Evolutionary conservation across 2,329 filamentous ascomycete genomes (phyloP), one percentile per base, ranked within the genome.

Genomic region (Didymella arachidicola): DNA sequence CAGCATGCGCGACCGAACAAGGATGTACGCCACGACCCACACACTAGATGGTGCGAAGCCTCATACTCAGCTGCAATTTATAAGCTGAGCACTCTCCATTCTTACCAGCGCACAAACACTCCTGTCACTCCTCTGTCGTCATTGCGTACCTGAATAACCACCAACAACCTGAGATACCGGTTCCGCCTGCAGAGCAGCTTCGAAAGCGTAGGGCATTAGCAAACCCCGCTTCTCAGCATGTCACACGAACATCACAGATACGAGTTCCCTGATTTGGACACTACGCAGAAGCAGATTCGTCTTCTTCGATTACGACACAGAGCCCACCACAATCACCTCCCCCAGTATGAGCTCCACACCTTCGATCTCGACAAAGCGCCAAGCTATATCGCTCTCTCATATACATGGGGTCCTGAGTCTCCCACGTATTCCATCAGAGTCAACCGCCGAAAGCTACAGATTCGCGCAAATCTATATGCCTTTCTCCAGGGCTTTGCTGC

Each of bases 301-400:
- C 32, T 49, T 38, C 32, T 49, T 38, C 46, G 32, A 11, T 14
- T 49, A 16, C 46, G 46, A 27, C 46, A 49, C 46, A 49, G 46
- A 18, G 46, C 32, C 5, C 46, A 27, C 22, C 19, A 49, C 34
- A 34, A 34, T 8, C 46, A 49, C 32, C n/a, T 50, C 8, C 16
- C 47, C 7, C 36, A 30, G 26, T 50, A 50, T 22, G 47, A 50
- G 34, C 34, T 50, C n/a, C 34, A 41, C 36, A 51, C 48, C 10
- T 42, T 34, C 48, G 27, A 43, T n/a, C 18, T 51, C 14, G 38
- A 51, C 8, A 43, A 22, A 12, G 48, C 48, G 1, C 48, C 48
- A 3, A 32, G 8, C 10, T 51, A 51, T 26, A 25, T 32, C 2
- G 48, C 48, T 8, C 26, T 51, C 6, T 51, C 48, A 3, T 51